phyloP scores from a whole-genome alignment of 73 alveolate species.

The Symbiodinium natans region DNA sequence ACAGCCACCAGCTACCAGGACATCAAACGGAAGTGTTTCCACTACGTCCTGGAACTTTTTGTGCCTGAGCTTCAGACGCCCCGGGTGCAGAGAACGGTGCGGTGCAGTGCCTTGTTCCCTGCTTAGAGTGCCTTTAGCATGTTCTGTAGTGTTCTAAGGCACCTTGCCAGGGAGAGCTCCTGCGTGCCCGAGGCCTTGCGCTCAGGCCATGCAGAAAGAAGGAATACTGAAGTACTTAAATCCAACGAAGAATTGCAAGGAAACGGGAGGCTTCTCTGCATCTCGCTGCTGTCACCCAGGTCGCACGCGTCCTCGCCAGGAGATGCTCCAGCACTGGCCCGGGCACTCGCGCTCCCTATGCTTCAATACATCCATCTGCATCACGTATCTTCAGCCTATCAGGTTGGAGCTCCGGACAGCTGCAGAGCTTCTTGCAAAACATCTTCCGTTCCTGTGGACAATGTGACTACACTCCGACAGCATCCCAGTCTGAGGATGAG shows the following conservation, averaged over 20 bases:
- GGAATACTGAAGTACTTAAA: too few species aligned
- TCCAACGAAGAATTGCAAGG: too few species aligned
- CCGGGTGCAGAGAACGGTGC: not conserved
- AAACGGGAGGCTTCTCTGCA: too few species aligned
- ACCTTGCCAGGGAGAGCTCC: not conserved
- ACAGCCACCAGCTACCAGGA: not conserved
- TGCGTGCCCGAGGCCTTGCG: not conserved
- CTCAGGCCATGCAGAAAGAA: too few species aligned
- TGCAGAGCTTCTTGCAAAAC: slow-evolving; percentile 7
- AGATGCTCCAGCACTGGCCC: not conserved
- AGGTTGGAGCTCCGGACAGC: not conserved
- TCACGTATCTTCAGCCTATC: too few species aligned
- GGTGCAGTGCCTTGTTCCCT: not conserved
- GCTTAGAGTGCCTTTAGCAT: not conserved
- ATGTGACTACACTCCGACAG: not conserved
- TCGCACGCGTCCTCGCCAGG: not conserved
- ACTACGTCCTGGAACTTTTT: not conserved
- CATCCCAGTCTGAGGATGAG: not conserved
- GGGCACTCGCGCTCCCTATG: not conserved
- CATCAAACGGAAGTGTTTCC: not conserved
- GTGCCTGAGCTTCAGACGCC: not conserved
- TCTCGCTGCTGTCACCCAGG: too few species aligned
- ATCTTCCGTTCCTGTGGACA: not conserved
- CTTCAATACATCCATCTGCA: too few species aligned
- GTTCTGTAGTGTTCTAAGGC: not conserved